Conservation (phyloP, 768 basidiomycete species). For the Termitomyces sp. region DNA sequence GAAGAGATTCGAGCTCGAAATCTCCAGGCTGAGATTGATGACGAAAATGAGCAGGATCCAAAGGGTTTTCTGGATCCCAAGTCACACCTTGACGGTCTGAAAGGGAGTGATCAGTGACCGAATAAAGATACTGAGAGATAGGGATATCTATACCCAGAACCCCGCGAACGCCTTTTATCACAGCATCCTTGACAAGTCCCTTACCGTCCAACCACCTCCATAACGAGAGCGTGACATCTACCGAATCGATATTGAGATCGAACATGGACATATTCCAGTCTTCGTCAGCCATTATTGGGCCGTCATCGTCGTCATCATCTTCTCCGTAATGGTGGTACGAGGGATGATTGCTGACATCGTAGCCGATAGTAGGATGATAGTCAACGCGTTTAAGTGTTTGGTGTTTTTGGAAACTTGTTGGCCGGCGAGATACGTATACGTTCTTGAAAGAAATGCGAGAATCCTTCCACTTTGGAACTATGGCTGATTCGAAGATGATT, state of each 20-base stretch:
- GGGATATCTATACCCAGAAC: constrained; percentile 64
- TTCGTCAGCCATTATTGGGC: constrained; percentile 32
- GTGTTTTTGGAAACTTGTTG: constrained; percentile 28
- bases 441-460: constrained; percentile 96
- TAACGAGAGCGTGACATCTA: constrained; percentile 92
- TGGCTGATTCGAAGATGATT: constrained; percentile 95
- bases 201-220: constrained; percentile 95
- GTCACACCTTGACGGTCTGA: constrained; percentile 83
- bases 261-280: constrained; percentile 85
- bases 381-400: constrained; percentile 28
- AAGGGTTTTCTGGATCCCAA: constrained; percentile 82
- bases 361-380: constrained; percentile 62
- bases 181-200: constrained; percentile 87
- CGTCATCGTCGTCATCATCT: constrained; percentile 59
- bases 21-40: constrained; percentile 75
- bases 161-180: constrained; percentile 91
- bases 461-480: constrained; percentile 97
- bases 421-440: constrained; percentile 88
- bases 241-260: constrained; percentile 89
- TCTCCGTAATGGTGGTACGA: constrained; percentile 56
- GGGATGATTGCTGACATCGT: constrained; percentile 78
- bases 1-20: constrained; percentile 87
- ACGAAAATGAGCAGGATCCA: constrained; percentile 79
- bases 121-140: neutral
- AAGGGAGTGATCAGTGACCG: constrained; percentile 4